Conservation (phyloP, 345 rosid genomes). For the Abelmoschus esculentus region DNA sequence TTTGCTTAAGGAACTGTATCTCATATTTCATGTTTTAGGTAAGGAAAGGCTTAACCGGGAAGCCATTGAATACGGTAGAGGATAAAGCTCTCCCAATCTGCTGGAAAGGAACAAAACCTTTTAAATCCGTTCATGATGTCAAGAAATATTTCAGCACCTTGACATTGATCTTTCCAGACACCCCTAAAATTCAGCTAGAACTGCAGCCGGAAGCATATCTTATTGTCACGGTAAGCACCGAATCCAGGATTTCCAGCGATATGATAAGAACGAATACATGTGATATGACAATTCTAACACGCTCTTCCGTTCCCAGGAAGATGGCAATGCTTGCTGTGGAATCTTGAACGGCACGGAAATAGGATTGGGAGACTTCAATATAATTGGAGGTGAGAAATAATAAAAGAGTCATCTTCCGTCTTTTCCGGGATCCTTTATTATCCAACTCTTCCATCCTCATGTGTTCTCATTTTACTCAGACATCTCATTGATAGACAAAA, state of each 20-base stretch:
- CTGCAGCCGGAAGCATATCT: slow-evolving; percentile 70
- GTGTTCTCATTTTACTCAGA: slow-evolving; percentile 21
- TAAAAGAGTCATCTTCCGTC: neutral
- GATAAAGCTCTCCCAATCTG: slow-evolving; percentile 68
- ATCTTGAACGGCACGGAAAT: slow-evolving; percentile 58
- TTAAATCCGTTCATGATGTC: slow-evolving; percentile 43
- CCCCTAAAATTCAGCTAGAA: slow-evolving; percentile 37
- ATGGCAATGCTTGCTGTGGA: slow-evolving; percentile 80
- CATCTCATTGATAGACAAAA: slow-evolving; percentile 46
- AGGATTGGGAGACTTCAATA: slow-evolving; percentile 36
- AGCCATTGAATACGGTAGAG: slow-evolving; percentile 41
- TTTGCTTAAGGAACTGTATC: slow-evolving; percentile 4
- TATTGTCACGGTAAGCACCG: slow-evolving; percentile 53
- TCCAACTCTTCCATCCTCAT: neutral
- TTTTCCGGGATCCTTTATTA: neutral
- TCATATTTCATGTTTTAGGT: slow-evolving; percentile 27
- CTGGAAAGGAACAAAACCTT: slow-evolving; percentile 67
- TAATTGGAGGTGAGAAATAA: slow-evolving; percentile 42
- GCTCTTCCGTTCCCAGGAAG: slow-evolving; percentile 30
- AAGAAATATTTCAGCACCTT: slow-evolving; percentile 55
- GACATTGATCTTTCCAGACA: slow-evolving; percentile 36
- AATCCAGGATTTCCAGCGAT: neutral
- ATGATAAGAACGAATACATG: neutral
- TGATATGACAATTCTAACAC: neutral
- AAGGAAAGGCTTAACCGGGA: slow-evolving; percentile 34